These are phyloP conservation scores for Turnera subulata DNA, from an alignment of 345 rosid genomes.

Conservation along the genomic window DNA sequence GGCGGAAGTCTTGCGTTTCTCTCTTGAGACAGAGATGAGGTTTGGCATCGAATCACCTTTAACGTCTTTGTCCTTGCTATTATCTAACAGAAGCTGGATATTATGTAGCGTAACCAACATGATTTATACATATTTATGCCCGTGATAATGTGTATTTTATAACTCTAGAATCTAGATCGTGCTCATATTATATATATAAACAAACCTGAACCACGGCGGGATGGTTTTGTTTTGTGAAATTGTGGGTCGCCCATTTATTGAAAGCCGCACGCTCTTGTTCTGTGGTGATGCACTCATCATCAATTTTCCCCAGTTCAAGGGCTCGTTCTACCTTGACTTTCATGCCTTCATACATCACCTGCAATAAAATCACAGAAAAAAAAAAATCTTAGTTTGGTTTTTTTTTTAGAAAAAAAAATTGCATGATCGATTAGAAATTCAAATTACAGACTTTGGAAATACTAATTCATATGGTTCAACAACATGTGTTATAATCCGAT, in stretches of 20 bases:
- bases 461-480: too few relatives aligned
- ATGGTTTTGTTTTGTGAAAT: constrained; percentile 53
- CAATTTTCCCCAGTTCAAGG: constrained; percentile 14
- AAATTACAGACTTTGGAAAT: too few relatives aligned
- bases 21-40: constrained; percentile 59
- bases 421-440: too few relatives aligned
- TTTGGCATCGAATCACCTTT: constrained; percentile 43
- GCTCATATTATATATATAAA: background rate
- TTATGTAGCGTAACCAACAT: too few relatives aligned
- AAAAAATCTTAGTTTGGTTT: too few relatives aligned
- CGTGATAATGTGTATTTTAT: too few relatives aligned
- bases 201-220: constrained; percentile 61
- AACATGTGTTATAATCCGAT: too few relatives aligned
- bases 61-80: constrained; percentile 34
- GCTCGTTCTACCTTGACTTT: constrained; percentile 12
- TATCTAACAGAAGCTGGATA: constrained; percentile 45
- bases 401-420: too few relatives aligned
- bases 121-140: background rate
- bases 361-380: too few relatives aligned
- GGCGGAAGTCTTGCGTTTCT: constrained; percentile 42
- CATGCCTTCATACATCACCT: constrained; percentile 19
- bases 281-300: constrained; percentile 2
- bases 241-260: constrained; percentile 41
- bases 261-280: constrained; percentile 10
- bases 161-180: too few relatives aligned